Base-by-base conservation (phyloP, 108 stramenopile genomes). In the Nannochloropsis salina region DNA sequence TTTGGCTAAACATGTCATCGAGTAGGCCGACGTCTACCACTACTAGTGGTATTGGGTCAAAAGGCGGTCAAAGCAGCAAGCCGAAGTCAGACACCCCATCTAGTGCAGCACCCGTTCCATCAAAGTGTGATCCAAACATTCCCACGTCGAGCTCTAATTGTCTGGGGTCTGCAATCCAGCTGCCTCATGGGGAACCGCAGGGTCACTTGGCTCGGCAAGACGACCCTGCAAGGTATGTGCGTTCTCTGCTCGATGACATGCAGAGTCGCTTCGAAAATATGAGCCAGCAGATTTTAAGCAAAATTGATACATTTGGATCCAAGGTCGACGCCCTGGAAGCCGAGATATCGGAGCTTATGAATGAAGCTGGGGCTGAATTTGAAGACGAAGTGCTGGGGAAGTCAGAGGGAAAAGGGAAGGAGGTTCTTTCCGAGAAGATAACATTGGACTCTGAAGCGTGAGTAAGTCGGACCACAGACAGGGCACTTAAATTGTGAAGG, bases 181-280 rank as follows among this genome's bases (percentile, higher is more conserved):
- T 31, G 31, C 31, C 31, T 31, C 31, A 31, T 31, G 31, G 31
- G 31, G 31, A 31, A 1, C 31, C 31, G 61, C 61, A 74, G 61
- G 61, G 61, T 74, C 61, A 74, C n/a, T 3, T n/a, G 15, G 20
- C 15, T 15, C 20, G 61, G n/a, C 20, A n/a, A 74, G 61, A 74
- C 20, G 61, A 74, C 61, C 20, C n/a, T n/a, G 4, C 61, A 15
- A n/a, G 61, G 2, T 74, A n/a, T 74, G 61, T 74, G 20, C 61
- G 61, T n/a, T 74, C 61, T n/a, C 61, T 74, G 20, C 61, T 74
- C 61, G 61, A 74, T n/a, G 61, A 74, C 20, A 74, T 74, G 61
- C 61, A 74, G 61, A n/a, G 61, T 15, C 61, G 61, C 61, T 74
- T 74, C n/a, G 61, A 74, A 74, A n/a, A 15, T n/a, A 74, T 74